Evolutionary conservation across 768 basidiomycete species (phyloP).

Genomic region (Podaxis pistillaris): DNA sequence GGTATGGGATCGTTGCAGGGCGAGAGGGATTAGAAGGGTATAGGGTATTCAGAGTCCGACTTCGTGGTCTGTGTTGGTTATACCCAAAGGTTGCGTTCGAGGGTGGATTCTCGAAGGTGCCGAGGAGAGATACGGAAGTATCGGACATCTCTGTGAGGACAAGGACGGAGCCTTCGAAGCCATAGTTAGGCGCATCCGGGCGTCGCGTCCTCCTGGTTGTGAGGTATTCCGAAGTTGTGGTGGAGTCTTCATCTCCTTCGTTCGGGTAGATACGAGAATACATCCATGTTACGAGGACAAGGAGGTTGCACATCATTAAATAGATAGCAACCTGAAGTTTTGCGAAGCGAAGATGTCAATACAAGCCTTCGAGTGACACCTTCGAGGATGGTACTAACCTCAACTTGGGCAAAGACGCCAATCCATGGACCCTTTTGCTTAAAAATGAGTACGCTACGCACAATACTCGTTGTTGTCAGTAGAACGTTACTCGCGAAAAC

Average conservation of each 20-base stretch:
- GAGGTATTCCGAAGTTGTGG: neutral
- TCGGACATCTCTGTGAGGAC: conserved; percentile 6
- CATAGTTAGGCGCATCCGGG: neutral
- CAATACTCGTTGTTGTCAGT: conserved; percentile 19
- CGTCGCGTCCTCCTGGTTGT: neutral
- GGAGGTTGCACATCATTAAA: conserved; percentile 22
- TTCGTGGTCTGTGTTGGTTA: neutral
- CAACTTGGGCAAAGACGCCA: conserved; percentile 15
- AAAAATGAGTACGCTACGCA: conserved; percentile 18
- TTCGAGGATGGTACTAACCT: conserved; percentile 17
- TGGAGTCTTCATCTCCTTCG: neutral
- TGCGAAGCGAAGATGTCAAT: neutral
- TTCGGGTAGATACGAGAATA: conserved; percentile 15
- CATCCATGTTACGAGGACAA: conserved; percentile 26
- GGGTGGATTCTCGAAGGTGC: neutral
- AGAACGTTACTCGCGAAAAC: conserved; percentile 24
- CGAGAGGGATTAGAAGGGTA: neutral
- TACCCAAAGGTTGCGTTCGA: neutral
- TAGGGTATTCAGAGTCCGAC: neutral
- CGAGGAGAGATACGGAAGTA: neutral
- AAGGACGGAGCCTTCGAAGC: conserved; percentile 6
- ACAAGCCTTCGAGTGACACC: neutral
- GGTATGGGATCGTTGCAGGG: neutral
- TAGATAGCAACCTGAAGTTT: conserved; percentile 16
- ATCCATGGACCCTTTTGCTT: neutral